A percentile compares a stretch with the other conserved stretches of the same genome.
These are phyloP conservation scores for Bruguiera parviflora DNA, from an alignment of 345 rosid species.

Conservation along the genomic window DNA sequence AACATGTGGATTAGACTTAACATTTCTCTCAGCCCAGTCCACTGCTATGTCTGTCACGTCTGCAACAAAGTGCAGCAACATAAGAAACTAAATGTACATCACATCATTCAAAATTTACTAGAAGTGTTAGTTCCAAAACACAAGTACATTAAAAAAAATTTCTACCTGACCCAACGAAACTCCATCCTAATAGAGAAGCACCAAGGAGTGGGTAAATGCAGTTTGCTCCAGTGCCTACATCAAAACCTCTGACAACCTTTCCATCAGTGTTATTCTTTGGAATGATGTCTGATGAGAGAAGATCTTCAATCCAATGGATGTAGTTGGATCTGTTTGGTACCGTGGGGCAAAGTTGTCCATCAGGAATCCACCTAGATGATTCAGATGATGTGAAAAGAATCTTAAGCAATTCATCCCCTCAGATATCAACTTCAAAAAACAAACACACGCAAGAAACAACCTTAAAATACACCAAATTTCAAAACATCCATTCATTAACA, in stretches of 20 bases:
- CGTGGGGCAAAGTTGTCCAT: constrained; percentile 91
- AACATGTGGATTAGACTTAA: constrained; percentile 58
- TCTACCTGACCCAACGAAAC: constrained; percentile 75
- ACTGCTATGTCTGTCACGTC: constrained; percentile 80
- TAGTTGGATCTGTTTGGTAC: constrained; percentile 90
- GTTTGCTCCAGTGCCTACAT: constrained; percentile 93
- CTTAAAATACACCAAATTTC: background rate
- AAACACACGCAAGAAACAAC: background rate
- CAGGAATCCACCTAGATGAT: constrained; percentile 85
- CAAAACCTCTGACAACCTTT: constrained; percentile 68
- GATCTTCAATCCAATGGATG: constrained; percentile 91
- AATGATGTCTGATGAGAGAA: constrained; percentile 61
- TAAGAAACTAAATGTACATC: background rate
- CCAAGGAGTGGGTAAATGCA: constrained; percentile 95
- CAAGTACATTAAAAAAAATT: background rate
- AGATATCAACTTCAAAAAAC: background rate
- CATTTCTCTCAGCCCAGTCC: constrained; percentile 87
- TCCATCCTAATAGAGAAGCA: constrained; percentile 79
- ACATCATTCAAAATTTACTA: too few relatives aligned
- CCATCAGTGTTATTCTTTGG: constrained; percentile 24
- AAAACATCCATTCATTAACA: background rate
- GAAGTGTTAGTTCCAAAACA: too few relatives aligned
- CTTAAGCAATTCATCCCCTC: background rate
- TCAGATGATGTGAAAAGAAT: constrained; percentile 5
- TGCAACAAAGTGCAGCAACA: constrained; percentile 33